Conservation (phyloP, 2,329 filamentous ascomycete genomes). For the Aspergillus neoniger region DNA sequence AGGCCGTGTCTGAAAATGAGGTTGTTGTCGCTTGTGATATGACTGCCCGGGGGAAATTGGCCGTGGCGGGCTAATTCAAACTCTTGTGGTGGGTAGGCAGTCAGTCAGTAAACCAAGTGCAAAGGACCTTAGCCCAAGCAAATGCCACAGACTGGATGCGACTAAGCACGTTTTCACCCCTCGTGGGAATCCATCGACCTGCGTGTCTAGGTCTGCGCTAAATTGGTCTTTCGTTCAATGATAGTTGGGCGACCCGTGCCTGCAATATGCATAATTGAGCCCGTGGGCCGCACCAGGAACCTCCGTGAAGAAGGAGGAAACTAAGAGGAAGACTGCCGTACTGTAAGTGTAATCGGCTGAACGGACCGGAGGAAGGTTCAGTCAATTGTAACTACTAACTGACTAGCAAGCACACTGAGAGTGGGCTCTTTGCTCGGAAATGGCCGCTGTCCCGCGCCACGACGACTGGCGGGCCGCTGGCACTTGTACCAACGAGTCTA, state of each 20-base stretch:
- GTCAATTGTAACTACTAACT: neutral
- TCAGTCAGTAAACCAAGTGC: neutral
- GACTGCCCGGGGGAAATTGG: neutral
- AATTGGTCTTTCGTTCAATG: neutral
- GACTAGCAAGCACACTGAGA: neutral
- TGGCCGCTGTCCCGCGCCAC: constrained; percentile 1
- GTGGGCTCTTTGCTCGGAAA: constrained; percentile 1
- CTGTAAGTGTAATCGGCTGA: neutral
- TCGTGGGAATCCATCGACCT: neutral
- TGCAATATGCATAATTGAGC: neutral
- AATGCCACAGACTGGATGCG: neutral
- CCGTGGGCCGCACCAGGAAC: constrained; percentile 1
- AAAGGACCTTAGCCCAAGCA: neutral
- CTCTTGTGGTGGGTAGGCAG: neutral
- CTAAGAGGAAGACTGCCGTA: neutral
- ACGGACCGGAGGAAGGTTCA: constrained; percentile 3
- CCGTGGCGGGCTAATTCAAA: neutral
- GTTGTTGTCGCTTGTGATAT: neutral
- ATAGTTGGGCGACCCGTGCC: neutral
- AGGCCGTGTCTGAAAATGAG: neutral
- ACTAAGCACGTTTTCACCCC: neutral
- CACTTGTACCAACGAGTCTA: neutral
- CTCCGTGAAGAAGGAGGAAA: neutral
- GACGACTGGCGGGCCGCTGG: constrained; percentile 2
- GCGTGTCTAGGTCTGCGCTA: neutral